A percentile compares a stretch with the other conserved stretches of the same genome.
Evolutionary conservation across 768 basidiomycete genomes (phyloP).

Genomic region (Tephrocybe rancida): DNA sequence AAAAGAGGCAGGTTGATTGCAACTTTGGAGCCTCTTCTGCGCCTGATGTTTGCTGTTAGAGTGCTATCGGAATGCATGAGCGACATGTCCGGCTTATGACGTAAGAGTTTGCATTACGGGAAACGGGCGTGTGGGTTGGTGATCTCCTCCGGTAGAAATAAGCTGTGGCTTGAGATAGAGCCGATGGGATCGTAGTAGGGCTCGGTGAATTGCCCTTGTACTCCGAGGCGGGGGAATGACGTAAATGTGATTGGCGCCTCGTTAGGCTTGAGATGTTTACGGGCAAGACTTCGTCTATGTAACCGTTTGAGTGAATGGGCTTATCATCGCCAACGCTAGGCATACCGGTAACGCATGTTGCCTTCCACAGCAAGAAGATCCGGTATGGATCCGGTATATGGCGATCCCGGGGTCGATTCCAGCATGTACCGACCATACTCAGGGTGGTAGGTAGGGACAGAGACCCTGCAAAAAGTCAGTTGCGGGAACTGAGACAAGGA

Average conservation of each 20-base stretch:
- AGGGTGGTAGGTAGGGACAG: slow-evolving; percentile 92
- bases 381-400: slow-evolving; percentile 85
- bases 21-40: slow-evolving; percentile 89
- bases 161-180: slow-evolving; percentile 86
- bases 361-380: slow-evolving; percentile 89
- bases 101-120: slow-evolving; percentile 57
- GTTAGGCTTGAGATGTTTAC: slow-evolving; percentile 78
- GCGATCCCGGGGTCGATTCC: slow-evolving; percentile 95
- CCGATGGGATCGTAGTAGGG: slow-evolving; percentile 77
- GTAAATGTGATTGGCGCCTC: slow-evolving; percentile 94
- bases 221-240: slow-evolving; percentile 92
- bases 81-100: neutral
- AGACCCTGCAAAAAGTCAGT: slow-evolving; percentile 43
- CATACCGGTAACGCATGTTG: slow-evolving; percentile 93
- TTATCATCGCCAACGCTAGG: slow-evolving; percentile 3
- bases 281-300: slow-evolving; percentile 77
- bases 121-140: slow-evolving; percentile 98
- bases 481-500: neutral
- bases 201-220: slow-evolving; percentile 88
- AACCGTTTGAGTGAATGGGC: slow-evolving; percentile 2
- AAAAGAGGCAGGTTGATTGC: slow-evolving; percentile 94
- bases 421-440: slow-evolving; percentile 99
- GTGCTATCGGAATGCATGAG: slow-evolving; percentile 57
- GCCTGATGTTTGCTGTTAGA: slow-evolving; percentile 94
- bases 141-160: slow-evolving; percentile 94